Conservation (phyloP, 2,329 filamentous ascomycete genomes). For the Tolypocladium nubicola region DNA sequence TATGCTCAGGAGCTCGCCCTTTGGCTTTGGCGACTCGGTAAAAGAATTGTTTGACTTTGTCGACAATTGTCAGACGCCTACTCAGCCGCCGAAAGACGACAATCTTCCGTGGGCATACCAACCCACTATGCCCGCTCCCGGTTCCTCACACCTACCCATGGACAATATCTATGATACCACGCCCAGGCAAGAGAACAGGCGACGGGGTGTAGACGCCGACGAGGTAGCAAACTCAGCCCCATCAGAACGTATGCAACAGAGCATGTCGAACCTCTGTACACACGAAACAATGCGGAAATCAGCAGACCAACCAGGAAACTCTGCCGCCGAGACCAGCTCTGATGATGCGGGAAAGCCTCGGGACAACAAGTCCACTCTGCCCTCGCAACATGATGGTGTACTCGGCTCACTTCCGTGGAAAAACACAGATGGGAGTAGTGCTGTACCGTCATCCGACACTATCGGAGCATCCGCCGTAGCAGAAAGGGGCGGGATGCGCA, state of each 20-base stretch:
- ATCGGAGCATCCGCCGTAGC: too few relatives aligned
- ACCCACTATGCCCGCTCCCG: background rate
- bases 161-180: slow-evolving; percentile 18
- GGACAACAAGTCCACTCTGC: background rate
- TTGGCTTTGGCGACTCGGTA: slow-evolving; percentile 1
- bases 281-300: background rate
- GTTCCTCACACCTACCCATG: slow-evolving; percentile 11
- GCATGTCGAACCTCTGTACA: background rate
- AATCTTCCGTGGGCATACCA: background rate
- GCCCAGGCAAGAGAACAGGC: background rate
- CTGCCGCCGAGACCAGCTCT: background rate
- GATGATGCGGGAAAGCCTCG: background rate
- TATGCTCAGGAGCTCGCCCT: slow-evolving; percentile 18
- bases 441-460: background rate
- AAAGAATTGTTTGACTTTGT: slow-evolving; percentile 9
- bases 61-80: slow-evolving; percentile 4
- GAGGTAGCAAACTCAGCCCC: background rate
- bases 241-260: background rate
- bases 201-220: background rate
- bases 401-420: background rate
- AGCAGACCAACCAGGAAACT: background rate
- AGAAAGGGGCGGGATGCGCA: slow-evolving; percentile 11
- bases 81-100: background rate
- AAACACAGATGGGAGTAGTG: background rate
- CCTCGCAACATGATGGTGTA: background rate